Percentiles rank a stretch among this genome's conserved stretches.
Conservation (phyloP, 2,329 filamentous ascomycete species). For the Colletotrichum falcatum region DNA sequence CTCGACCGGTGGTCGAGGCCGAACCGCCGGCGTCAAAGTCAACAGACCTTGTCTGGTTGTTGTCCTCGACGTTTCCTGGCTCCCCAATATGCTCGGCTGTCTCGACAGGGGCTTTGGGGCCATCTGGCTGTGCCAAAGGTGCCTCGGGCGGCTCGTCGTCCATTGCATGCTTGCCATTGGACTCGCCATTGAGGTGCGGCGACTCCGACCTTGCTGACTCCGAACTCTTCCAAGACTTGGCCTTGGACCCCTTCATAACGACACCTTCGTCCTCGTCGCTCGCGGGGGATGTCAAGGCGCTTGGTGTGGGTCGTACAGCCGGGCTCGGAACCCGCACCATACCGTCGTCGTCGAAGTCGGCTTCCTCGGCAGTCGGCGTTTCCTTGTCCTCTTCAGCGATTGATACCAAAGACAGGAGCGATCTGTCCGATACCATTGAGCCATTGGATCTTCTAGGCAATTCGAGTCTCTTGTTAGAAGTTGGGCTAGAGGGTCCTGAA, state of each 20-base stretch:
- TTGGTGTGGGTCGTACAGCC: slow-evolving; percentile 42
- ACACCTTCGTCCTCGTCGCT: slow-evolving; percentile 58
- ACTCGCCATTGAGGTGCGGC: slow-evolving; percentile 21
- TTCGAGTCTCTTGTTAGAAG: slow-evolving; percentile 46
- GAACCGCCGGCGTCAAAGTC: background rate
- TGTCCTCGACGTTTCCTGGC: background rate
- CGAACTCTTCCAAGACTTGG: slow-evolving; percentile 31
- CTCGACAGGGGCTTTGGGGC: slow-evolving; percentile 24
- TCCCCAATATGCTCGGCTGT: slow-evolving; percentile 23
- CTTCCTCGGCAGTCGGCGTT: slow-evolving; percentile 31
- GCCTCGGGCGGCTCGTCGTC: slow-evolving; percentile 17
- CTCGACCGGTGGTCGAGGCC: slow-evolving; percentile 14
- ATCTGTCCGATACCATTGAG: slow-evolving; percentile 49
- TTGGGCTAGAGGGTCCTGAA: slow-evolving; percentile 52
- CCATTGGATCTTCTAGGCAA: slow-evolving; percentile 46
- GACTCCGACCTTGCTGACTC: slow-evolving; percentile 15
- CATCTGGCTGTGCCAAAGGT: slow-evolving; percentile 5
- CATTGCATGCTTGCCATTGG: slow-evolving; percentile 26
- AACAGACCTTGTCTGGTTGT: background rate
- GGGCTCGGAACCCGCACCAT: slow-evolving; percentile 48
- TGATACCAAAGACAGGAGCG: slow-evolving; percentile 57
- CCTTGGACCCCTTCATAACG: slow-evolving; percentile 47
- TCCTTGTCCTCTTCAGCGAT: slow-evolving; percentile 55
- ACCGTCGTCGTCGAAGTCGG: slow-evolving; percentile 29
- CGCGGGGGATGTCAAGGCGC: slow-evolving; percentile 42